These are phyloP conservation scores for Phaseolus lunatus DNA, from an alignment of 306 rosid species.

Conservation along the genomic window DNA sequence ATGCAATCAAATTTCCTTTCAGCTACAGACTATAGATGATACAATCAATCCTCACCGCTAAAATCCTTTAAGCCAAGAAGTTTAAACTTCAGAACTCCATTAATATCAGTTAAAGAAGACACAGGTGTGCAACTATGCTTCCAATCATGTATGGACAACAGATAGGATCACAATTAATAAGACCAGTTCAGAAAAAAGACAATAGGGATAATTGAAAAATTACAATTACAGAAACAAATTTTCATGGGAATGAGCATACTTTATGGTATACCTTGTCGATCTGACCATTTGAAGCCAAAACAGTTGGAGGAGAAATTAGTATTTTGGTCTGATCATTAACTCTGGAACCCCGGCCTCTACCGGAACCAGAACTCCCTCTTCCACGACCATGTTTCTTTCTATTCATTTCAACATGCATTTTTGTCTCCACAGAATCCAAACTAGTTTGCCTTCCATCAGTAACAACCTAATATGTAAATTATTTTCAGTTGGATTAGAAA, in stretches of 20 bases:
- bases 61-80: slow-evolving; percentile 22
- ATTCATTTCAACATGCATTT: slow-evolving; percentile 62
- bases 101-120: slow-evolving; percentile 23
- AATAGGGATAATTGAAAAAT: slow-evolving; percentile 27
- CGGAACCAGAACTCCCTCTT: slow-evolving; percentile 74
- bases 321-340: slow-evolving; percentile 69
- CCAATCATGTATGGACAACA: slow-evolving; percentile 20
- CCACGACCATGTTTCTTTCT: slow-evolving; percentile 90
- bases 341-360: slow-evolving; percentile 89
- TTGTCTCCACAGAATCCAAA: slow-evolving; percentile 66
- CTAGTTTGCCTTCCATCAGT: slow-evolving; percentile 69
- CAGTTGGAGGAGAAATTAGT: slow-evolving; percentile 59
- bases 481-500: slow-evolving; percentile 21
- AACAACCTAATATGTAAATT: slow-evolving; percentile 60
- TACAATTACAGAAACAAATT: slow-evolving; percentile 31
- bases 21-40: slow-evolving; percentile 5
- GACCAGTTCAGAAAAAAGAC: slow-evolving; percentile 9
- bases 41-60: neutral
- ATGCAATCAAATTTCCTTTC: slow-evolving; percentile 29
- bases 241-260: slow-evolving; percentile 52
- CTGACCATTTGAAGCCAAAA: slow-evolving; percentile 78
- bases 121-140: slow-evolving; percentile 8
- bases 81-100: slow-evolving; percentile 8
- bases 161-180: slow-evolving; percentile 1
- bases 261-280: slow-evolving; percentile 60